A percentile compares a stretch with the other conserved stretches of the same genome.
These are phyloP conservation scores for Sugiyamaella lignohabitans DNA, from an alignment of 805 yeast genomes.

Conservation along the genomic window DNA sequence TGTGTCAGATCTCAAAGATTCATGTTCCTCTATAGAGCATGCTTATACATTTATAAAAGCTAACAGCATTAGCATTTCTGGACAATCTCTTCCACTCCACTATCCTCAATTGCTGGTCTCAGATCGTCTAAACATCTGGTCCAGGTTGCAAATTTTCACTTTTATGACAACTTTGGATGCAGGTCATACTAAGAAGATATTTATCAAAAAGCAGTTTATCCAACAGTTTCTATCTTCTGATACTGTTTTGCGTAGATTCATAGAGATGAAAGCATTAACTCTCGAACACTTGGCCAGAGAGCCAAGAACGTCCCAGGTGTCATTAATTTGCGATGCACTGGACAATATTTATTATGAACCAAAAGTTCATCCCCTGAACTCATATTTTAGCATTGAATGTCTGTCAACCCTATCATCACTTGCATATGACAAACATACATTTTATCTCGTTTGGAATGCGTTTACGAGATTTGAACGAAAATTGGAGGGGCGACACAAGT, in stretches of 20 bases:
- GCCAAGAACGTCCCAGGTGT: not conserved
- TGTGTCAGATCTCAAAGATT: no score
- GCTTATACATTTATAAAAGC: not conserved
- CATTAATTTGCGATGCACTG: not conserved
- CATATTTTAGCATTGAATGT: not conserved
- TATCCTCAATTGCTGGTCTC: not conserved
- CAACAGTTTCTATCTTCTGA: no score
- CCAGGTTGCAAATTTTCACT: not conserved
- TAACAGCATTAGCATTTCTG: not conserved
- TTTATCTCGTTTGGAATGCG: not conserved
- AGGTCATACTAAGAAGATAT: not conserved
- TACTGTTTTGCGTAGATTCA: not conserved
- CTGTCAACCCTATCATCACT: not conserved
- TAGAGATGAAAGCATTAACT: not conserved
- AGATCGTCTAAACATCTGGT: not conserved
- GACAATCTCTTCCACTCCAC: not conserved
- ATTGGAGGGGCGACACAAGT: not conserved
- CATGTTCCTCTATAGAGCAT: not conserved
- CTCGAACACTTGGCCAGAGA: not conserved
- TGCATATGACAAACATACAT: not conserved
- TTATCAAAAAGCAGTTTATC: not conserved
- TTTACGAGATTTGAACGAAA: not conserved
- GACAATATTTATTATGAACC: not conserved
- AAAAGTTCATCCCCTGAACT: not conserved
- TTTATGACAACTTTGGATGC: not conserved